These are phyloP conservation scores for Thielaviopsis musarum DNA, from an alignment of 2,329 filamentous ascomycete genomes.

Conservation along the genomic window DNA sequence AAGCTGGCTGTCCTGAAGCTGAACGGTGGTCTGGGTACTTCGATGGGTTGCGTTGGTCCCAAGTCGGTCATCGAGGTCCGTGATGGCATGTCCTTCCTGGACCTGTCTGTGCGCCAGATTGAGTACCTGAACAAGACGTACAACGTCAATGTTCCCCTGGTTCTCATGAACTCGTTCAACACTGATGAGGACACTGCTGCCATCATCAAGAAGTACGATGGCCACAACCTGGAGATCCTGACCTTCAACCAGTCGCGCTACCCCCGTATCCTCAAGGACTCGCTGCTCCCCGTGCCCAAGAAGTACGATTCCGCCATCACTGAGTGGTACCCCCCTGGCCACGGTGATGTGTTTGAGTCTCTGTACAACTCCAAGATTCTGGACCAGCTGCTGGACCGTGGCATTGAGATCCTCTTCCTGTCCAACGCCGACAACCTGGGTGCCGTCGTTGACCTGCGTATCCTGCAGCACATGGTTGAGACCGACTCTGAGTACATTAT, in stretches of 20 bases:
- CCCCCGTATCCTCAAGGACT: constrained; percentile 96
- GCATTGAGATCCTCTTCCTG: constrained; percentile 95
- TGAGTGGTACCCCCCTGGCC: constrained; percentile 97
- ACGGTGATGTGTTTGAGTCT: constrained; percentile 99
- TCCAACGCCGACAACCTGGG: constrained; percentile 99
- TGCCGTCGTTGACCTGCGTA: constrained; percentile 92
- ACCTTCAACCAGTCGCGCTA: constrained; percentile 99
- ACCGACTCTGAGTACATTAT: constrained; percentile 97
- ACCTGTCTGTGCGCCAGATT: constrained; percentile 95
- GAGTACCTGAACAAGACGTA: constrained; percentile 98
- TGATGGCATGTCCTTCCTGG: constrained; percentile 99
- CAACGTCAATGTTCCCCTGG: constrained; percentile 89
- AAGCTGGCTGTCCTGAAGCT: constrained; percentile 98
- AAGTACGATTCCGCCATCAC: constrained; percentile 69
- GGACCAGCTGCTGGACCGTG: constrained; percentile 86
- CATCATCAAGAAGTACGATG: constrained; percentile 99
- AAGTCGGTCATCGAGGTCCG: constrained; percentile 99
- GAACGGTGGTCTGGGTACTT: constrained; percentile 97
- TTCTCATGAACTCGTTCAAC: constrained; percentile 99
- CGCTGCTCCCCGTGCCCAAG: constrained; percentile 88
- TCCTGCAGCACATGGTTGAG: constrained; percentile 98
- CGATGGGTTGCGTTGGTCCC: constrained; percentile 97
- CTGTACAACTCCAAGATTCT: constrained; percentile 98
- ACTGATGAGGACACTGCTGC: constrained; percentile 93
- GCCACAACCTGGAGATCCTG: constrained; percentile 97